Evolutionary conservation across 441 rosid species (phyloP), one percentile per base, ranked within the genome.

Genomic region (Syzygium malaccense): DNA sequence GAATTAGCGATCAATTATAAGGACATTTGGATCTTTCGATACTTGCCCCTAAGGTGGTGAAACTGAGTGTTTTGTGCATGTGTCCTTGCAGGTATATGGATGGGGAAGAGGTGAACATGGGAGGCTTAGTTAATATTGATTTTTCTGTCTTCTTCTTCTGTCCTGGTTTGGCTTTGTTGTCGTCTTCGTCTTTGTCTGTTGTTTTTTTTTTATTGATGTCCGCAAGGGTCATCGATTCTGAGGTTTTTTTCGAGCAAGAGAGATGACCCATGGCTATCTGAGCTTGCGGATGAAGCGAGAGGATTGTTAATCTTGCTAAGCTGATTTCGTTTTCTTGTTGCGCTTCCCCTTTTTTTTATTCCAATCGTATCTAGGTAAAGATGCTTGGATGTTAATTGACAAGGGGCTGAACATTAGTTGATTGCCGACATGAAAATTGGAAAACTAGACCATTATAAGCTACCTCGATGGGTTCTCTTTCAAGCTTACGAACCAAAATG

Each of bases 81-180:
- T 23, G 51, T 55, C 66, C 19, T 45, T 41, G n/a, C 92, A 98
- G 99, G 99, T 98, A 71, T 97, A 93, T 90, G 97, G 97, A 49
- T 98, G 99, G 99, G 99, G 99, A 90, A 95, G 99, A 94, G 99
- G 99, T 84, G 99, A 97, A 89, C 99, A 98, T 54, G 98, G 99
- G 57, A 94, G 99, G 91, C 97, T 98, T 30, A 99, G 99, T 57
- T 95, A 45, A 7, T 45, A 45, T 45, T 45, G 48, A 7, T 45
- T 45, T 45, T 45, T 45, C 64, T 11, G 30, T 13, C n/a, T 58
- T 58, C 48, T 45, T 45, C 48, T 7, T 45, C 48, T 45, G 48
- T 45, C 48, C 10, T 45, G 48, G 48, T 9, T 45, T 45, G 48
- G 48, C 48, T 45, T 45, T 7, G 48, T 45, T 1, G 8, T 45